phyloP scores from a whole-genome alignment of 495 filamentous ascomycete species.

The Hypoxylon trugodes region DNA sequence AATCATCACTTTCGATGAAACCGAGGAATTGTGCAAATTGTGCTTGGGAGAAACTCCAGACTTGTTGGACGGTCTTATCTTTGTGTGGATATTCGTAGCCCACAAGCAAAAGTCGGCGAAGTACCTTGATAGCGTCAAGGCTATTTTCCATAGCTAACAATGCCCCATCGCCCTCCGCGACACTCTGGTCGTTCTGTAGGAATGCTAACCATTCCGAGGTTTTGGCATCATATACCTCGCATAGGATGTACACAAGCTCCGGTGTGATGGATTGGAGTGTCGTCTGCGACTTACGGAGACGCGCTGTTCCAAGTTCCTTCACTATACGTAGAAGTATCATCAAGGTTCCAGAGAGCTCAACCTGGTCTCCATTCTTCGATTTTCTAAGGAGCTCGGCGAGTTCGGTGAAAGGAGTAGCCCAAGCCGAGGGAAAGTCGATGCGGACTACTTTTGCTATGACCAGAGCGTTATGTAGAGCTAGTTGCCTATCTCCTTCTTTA shows the following conservation, averaged over 20 bases:
- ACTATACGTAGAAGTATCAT: constrained; percentile 82
- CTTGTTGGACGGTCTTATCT: constrained; percentile 72
- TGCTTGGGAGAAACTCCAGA: constrained; percentile 76
- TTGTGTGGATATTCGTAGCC: constrained; percentile 87
- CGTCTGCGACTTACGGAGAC: constrained; percentile 72
- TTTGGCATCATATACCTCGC: constrained; percentile 77
- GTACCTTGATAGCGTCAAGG: constrained; percentile 76
- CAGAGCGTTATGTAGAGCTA: constrained; percentile 87
- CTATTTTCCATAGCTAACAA: constrained; percentile 75
- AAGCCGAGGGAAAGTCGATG: constrained; percentile 87
- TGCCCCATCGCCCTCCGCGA: constrained; percentile 68
- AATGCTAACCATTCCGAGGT: constrained; percentile 74
- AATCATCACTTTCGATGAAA: constrained; percentile 58
- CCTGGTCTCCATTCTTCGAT: constrained; percentile 53
- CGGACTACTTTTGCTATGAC: constrained; percentile 86
- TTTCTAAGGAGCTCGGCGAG: constrained; percentile 69
- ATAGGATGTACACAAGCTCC: constrained; percentile 79
- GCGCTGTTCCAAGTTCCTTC: constrained; percentile 86
- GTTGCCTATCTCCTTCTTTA: constrained; percentile 72
- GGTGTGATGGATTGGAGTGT: constrained; percentile 79
- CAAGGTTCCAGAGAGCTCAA: constrained; percentile 72
- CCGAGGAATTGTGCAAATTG: constrained; percentile 76
- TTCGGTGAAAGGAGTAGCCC: constrained; percentile 67
- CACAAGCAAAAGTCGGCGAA: constrained; percentile 79
- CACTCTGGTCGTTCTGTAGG: constrained; percentile 56